Conservation (phyloP, 2,329 filamentous ascomycete species). For the Fonsecaea erecta region DNA sequence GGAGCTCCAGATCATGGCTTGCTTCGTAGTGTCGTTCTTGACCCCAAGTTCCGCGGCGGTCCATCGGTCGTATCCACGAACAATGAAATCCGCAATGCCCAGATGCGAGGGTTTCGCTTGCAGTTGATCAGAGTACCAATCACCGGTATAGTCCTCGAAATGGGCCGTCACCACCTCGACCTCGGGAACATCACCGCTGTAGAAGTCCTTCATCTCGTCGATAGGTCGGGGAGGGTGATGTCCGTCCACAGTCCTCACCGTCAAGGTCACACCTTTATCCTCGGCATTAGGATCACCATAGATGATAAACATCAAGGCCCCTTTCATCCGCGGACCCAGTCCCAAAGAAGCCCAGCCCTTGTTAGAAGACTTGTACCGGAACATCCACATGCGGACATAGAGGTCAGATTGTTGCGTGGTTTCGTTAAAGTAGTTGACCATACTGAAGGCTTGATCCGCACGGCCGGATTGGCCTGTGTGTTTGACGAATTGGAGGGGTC, state of each 20-base stretch:
- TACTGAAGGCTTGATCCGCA: conserved; percentile 35
- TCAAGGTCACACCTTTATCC: conserved; percentile 30
- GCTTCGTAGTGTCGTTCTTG: conserved; percentile 29
- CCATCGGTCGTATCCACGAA: conserved; percentile 34
- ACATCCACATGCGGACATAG: conserved; percentile 36
- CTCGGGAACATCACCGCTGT: conserved; percentile 28
- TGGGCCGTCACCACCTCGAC: conserved; percentile 31
- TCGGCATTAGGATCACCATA: conserved; percentile 36
- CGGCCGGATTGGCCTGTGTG: conserved; percentile 35
- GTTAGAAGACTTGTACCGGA: conserved; percentile 33
- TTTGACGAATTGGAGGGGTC: conserved; percentile 39
- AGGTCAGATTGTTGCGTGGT: conserved; percentile 35
- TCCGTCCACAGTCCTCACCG: conserved; percentile 35
- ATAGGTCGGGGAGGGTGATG: conserved; percentile 35
- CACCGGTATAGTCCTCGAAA: conserved; percentile 35
- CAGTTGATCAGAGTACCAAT: conserved; percentile 30
- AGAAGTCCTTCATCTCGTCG: conserved; percentile 32
- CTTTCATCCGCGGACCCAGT: conserved; percentile 36
- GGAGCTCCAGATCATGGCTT: conserved; percentile 38
- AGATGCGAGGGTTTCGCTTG: conserved; percentile 35
- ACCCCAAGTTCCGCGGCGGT: conserved; percentile 24
- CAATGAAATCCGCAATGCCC: conserved; percentile 35
- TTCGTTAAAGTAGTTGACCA: conserved; percentile 38
- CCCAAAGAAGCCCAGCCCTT: conserved; percentile 37
- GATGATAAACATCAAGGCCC: conserved; percentile 39